A percentile compares a stretch with the other conserved stretches of the same genome.
Evolutionary conservation across 768 basidiomycete species (phyloP).

Genomic region (Pholiota microspora): DNA sequence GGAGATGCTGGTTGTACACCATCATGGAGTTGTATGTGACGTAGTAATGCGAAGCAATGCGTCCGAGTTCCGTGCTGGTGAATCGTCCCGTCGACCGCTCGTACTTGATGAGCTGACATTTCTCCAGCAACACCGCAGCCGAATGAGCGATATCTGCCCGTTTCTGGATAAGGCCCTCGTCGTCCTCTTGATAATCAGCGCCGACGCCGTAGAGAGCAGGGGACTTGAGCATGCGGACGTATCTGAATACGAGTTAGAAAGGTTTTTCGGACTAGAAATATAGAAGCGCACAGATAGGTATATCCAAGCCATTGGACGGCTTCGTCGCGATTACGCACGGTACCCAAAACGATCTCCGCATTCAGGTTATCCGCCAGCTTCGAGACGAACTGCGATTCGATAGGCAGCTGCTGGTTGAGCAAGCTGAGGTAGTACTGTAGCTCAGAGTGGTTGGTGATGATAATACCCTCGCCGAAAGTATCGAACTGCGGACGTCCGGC

Average conservation of each 20-base stretch:
- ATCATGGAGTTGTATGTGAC: slow-evolving; percentile 96
- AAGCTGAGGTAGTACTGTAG: slow-evolving; percentile 95
- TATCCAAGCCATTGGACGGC: slow-evolving; percentile 98
- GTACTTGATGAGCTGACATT: slow-evolving; percentile 92
- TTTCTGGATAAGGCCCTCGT: slow-evolving; percentile 82
- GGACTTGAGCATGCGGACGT: slow-evolving; percentile 91
- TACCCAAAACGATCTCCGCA: slow-evolving; percentile 95
- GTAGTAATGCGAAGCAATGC: slow-evolving; percentile 95
- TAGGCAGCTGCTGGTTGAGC: slow-evolving; percentile 96
- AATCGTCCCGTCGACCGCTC: slow-evolving; percentile 86
- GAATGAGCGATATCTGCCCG: slow-evolving; percentile 92
- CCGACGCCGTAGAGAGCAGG: slow-evolving; percentile 88
- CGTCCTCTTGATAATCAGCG: slow-evolving; percentile 89
- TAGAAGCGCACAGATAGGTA: slow-evolving; percentile 78
- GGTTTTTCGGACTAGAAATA: slow-evolving; percentile 2
- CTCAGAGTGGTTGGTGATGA: slow-evolving; percentile 97
- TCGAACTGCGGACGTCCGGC: slow-evolving; percentile 98
- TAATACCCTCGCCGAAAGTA: slow-evolving; percentile 95
- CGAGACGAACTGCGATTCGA: slow-evolving; percentile 91
- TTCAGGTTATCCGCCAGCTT: slow-evolving; percentile 95
- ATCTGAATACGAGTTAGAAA: slow-evolving; percentile 62
- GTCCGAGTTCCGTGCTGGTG: slow-evolving; percentile 89
- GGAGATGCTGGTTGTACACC: slow-evolving; percentile 91
- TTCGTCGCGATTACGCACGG: slow-evolving; percentile 92
- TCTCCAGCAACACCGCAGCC: slow-evolving; percentile 90